Percentiles rank a stretch among this genome's conserved stretches.
Conservation (phyloP, 768 basidiomycete genomes). For the Mycena alexandri region DNA sequence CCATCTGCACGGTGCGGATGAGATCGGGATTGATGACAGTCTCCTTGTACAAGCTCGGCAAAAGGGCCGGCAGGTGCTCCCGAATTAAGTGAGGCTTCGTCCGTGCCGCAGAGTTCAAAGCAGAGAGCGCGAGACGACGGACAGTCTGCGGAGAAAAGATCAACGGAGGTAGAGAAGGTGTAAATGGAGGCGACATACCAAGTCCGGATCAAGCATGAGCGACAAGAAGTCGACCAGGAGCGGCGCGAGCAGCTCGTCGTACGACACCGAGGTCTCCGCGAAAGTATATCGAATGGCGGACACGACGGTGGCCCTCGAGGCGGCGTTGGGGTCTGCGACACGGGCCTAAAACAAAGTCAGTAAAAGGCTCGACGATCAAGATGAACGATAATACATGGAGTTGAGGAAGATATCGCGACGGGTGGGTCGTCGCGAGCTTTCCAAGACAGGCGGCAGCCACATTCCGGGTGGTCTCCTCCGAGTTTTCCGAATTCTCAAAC, state of each 20-base stretch:
- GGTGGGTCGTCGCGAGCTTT: slow-evolving; percentile 93
- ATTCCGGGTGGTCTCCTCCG: slow-evolving; percentile 93
- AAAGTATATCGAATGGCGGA: slow-evolving; percentile 96
- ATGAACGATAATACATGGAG: slow-evolving; percentile 73
- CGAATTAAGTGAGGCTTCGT: slow-evolving; percentile 94
- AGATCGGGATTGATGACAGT: slow-evolving; percentile 83
- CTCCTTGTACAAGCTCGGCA: slow-evolving; percentile 89
- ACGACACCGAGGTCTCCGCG: slow-evolving; percentile 85
- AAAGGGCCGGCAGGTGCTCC: slow-evolving; percentile 80
- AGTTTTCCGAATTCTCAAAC: slow-evolving; percentile 89
- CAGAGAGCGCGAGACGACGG: slow-evolving; percentile 88
- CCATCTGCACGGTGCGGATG: slow-evolving; percentile 95
- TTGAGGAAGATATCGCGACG: slow-evolving; percentile 91
- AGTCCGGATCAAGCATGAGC: slow-evolving; percentile 88
- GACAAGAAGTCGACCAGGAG: slow-evolving; percentile 92
- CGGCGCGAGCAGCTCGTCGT: slow-evolving; percentile 92
- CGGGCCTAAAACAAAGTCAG: slow-evolving; percentile 60
- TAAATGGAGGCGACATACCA: slow-evolving; percentile 63
- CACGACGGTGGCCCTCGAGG: slow-evolving; percentile 88
- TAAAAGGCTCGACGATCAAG: background rate
- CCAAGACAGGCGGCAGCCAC: slow-evolving; percentile 97
- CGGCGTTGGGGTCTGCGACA: slow-evolving; percentile 74
- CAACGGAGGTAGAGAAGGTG: background rate
- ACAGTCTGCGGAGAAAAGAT: slow-evolving; percentile 71
- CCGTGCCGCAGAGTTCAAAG: slow-evolving; percentile 94